Conservation (phyloP, 495 filamentous ascomycete species). For the Choiromyces venosus region DNA sequence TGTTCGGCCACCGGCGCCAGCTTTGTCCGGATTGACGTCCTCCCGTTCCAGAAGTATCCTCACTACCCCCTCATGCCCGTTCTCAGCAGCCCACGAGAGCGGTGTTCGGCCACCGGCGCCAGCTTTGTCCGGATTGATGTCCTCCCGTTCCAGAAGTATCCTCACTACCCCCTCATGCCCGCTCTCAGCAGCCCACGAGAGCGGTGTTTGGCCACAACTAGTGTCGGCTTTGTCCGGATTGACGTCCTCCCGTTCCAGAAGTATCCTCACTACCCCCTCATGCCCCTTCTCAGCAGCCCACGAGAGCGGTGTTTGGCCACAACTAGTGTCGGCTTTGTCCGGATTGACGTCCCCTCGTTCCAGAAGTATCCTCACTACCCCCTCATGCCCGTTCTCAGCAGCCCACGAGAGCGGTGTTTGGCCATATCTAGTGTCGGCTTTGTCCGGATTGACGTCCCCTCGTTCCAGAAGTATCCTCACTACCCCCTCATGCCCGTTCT, state of each 20-base stretch:
- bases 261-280: conserved; percentile 40
- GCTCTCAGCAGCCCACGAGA: conserved; percentile 1
- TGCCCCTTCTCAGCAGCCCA: conserved; percentile 45
- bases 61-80: no score
- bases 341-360: conserved; percentile 9
- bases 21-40: no score
- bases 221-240: conserved; percentile 10
- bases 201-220: conserved; percentile 35
- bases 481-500: conserved; percentile 43
- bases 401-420: conserved; percentile 43
- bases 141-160: background rate
- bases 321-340: conserved; percentile 11
- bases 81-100: conserved; percentile 41
- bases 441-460: conserved; percentile 13
- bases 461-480: conserved; percentile 22
- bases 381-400: conserved; percentile 44
- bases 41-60: no score
- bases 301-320: conserved; percentile 39
- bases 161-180: background rate
- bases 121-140: background rate
- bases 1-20: no score
- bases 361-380: conserved; percentile 35
- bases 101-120: conserved; percentile 18
- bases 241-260: conserved; percentile 8
- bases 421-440: conserved; percentile 13